Conservation (phyloP, 805 yeast genomes). For the Komagataella ulmi region DNA sequence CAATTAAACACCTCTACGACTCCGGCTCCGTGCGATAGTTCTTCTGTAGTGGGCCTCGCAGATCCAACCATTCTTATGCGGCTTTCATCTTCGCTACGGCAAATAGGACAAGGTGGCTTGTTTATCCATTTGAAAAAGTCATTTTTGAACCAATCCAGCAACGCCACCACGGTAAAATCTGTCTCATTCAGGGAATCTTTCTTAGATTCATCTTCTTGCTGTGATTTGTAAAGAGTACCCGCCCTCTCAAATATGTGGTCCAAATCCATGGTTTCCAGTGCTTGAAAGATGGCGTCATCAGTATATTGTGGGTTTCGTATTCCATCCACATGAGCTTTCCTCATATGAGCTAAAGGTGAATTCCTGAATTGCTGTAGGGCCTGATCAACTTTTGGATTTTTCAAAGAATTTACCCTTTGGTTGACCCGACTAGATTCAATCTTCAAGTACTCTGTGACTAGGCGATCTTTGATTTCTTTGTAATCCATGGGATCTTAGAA, state of each 20-base stretch:
- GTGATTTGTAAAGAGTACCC: not conserved
- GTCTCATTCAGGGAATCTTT: conserved; percentile 24
- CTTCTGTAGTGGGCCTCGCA: conserved; percentile 30
- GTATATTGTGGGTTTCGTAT: not conserved
- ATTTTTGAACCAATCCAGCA: conserved; percentile 59
- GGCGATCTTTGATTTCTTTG: not conserved
- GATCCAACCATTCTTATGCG: conserved; percentile 25
- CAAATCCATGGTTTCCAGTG: not conserved
- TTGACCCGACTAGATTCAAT: not conserved
- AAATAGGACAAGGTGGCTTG: conserved; percentile 43
- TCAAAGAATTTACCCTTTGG: not conserved
- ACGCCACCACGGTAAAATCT: conserved; percentile 44
- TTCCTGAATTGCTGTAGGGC: not conserved
- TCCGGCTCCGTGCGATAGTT: conserved; percentile 33
- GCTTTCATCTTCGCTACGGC: conserved; percentile 27
- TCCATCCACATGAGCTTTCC: not conserved
- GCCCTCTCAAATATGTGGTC: not conserved
- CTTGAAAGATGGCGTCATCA: not conserved
- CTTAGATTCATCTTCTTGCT: not conserved
- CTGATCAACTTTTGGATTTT: not conserved
- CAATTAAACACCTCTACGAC: conserved; percentile 58
- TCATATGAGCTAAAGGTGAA: not conserved
- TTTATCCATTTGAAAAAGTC: conserved; percentile 81
- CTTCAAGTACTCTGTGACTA: not conserved
- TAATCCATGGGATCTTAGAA: not conserved